phyloP scores from a whole-genome alignment of 768 basidiomycete species.

The Leccinellum luteum region DNA sequence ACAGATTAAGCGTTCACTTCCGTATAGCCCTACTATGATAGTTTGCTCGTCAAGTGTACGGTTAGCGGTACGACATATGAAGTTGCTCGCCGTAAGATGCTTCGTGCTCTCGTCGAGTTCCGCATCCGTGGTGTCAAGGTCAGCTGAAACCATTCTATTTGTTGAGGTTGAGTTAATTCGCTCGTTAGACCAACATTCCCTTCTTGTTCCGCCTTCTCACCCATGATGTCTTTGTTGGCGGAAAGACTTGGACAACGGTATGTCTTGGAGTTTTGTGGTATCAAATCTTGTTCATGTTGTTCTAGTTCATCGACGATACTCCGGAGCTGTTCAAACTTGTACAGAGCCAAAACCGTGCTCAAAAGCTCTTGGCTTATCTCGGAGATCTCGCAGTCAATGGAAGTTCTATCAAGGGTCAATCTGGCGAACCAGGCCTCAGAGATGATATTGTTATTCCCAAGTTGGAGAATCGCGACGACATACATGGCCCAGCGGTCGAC shows the following conservation, averaged over 20 bases:
- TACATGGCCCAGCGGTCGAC: constrained; percentile 72
- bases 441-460: constrained; percentile 82
- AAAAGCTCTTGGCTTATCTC: constrained; percentile 94
- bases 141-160: not conserved
- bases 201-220: constrained; percentile 98
- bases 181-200: constrained; percentile 88
- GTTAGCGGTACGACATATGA: constrained; percentile 98
- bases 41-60: constrained; percentile 92
- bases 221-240: constrained; percentile 92
- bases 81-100: constrained; percentile 98
- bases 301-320: constrained; percentile 97
- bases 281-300: constrained; percentile 7
- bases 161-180: not conserved
- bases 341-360: constrained; percentile 95
- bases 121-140: constrained; percentile 98
- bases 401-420: constrained; percentile 95
- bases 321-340: constrained; percentile 99
- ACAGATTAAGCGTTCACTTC: not conserved
- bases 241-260: constrained; percentile 97
- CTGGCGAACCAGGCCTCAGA: constrained; percentile 91
- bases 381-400: constrained; percentile 98
- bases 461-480: constrained; percentile 75
- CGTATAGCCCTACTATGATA: constrained; percentile 92
- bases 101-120: constrained; percentile 99
- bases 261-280: constrained; percentile 19